Conservation (phyloP, 164 flowering plant species). For the Pachysandra terminalis region DNA sequence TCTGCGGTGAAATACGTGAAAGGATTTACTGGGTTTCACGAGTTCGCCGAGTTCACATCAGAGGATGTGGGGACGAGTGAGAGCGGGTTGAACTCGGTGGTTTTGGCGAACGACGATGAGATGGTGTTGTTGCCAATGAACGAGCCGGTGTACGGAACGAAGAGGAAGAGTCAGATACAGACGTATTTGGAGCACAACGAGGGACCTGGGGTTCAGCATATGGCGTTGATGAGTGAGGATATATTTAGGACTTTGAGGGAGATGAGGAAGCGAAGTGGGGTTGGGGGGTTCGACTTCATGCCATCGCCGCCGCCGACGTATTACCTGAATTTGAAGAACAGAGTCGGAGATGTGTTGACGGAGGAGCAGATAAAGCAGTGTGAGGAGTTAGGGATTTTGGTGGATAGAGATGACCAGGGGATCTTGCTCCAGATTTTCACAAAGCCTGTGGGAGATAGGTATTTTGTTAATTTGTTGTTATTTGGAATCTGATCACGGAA, state of each 20-base stretch:
- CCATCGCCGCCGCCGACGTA: constrained; percentile 91
- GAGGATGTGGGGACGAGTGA: constrained; percentile 87
- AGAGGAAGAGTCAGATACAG: constrained; percentile 91
- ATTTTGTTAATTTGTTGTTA: neutral
- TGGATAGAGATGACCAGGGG: constrained; percentile 88
- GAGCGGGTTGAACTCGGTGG: constrained; percentile 83
- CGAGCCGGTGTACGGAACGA: constrained; percentile 86
- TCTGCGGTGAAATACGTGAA: constrained; percentile 60
- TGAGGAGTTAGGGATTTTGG: constrained; percentile 82
- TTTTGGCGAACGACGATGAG: constrained; percentile 73
- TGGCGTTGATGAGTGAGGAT: constrained; percentile 67
- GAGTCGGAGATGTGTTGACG: constrained; percentile 70
- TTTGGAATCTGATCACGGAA: too few relatives aligned
- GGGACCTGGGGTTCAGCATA: constrained; percentile 81
- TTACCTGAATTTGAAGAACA: constrained; percentile 59
- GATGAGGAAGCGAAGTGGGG: constrained; percentile 64
- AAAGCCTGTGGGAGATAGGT: constrained; percentile 93
- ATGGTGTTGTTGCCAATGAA: constrained; percentile 76
- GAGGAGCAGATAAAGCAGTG: constrained; percentile 83
- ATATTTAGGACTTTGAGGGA: constrained; percentile 77
- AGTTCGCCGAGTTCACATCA: constrained; percentile 85
- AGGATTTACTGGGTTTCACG: constrained; percentile 75
- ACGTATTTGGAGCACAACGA: constrained; percentile 90
- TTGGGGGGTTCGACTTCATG: constrained; percentile 92
- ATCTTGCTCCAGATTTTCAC: constrained; percentile 84